These are phyloP conservation scores for Boletus reticuloceps DNA, from an alignment of 768 basidiomycete species.

Conservation along the genomic window DNA sequence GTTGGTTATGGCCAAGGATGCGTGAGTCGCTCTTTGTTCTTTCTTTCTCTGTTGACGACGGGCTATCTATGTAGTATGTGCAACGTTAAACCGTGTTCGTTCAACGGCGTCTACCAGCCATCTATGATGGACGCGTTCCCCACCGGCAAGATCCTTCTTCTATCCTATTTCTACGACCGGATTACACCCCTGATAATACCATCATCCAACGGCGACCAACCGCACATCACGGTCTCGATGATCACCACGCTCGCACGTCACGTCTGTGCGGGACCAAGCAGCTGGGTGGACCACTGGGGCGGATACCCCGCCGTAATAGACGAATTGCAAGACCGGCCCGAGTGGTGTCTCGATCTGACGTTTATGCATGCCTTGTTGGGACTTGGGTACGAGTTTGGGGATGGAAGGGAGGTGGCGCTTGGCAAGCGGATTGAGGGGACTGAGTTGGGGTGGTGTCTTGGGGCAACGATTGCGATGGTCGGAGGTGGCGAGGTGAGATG, in stretches of 20 bases:
- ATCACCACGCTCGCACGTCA: slow-evolving; percentile 61
- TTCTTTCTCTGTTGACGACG: not conserved
- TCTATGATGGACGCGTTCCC: slow-evolving; percentile 87
- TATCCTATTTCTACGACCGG: slow-evolving; percentile 98
- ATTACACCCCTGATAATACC: slow-evolving; percentile 67
- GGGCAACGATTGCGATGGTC: slow-evolving; percentile 77
- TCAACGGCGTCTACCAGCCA: slow-evolving; percentile 97
- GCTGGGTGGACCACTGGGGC: slow-evolving; percentile 57
- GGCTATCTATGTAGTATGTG: slow-evolving; percentile 55
- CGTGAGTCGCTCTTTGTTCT: slow-evolving; percentile 45
- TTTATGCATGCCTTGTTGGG: slow-evolving; percentile 90
- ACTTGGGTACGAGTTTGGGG: slow-evolving; percentile 87
- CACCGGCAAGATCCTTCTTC: slow-evolving; percentile 78
- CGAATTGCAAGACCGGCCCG: slow-evolving; percentile 81
- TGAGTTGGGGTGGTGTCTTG: slow-evolving; percentile 92
- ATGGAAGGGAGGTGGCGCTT: slow-evolving; percentile 62
- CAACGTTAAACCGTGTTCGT: slow-evolving; percentile 91
- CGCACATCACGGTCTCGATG: slow-evolving; percentile 48
- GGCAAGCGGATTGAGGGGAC: slow-evolving; percentile 89
- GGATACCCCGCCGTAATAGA: slow-evolving; percentile 45
- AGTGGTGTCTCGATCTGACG: slow-evolving; percentile 94
- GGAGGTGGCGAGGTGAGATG: slow-evolving; percentile 60
- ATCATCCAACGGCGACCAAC: slow-evolving; percentile 20
- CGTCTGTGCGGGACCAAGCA: slow-evolving; percentile 67
- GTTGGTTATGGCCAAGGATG: slow-evolving; percentile 92